A percentile compares a stretch with the other conserved stretches of the same genome.
Evolutionary conservation across 2,329 filamentous ascomycete genomes (phyloP).

Genomic region (Didymella glomerata): DNA sequence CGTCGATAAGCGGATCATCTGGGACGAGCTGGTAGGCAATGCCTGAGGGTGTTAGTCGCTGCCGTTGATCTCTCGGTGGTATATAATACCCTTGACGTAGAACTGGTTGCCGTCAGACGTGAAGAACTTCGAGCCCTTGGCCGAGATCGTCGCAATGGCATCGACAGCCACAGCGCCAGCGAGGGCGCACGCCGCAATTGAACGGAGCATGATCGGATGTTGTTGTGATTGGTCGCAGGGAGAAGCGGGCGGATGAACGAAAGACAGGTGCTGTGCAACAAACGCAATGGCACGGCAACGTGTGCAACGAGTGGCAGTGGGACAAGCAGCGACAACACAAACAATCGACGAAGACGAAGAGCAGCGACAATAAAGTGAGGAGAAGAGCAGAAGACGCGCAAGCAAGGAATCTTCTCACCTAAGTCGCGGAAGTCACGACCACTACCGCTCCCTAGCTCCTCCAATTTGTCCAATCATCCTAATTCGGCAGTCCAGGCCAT

Average conservation of each 20-base stretch:
- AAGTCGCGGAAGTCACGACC: constrained; percentile 1
- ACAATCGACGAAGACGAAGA: constrained; percentile 1
- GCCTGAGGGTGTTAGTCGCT: constrained; percentile 57
- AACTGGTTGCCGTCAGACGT: constrained; percentile 81
- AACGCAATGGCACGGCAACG: constrained; percentile 5
- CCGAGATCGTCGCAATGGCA: constrained; percentile 65
- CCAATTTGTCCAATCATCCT: constrained; percentile 4
- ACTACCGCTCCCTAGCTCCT: constrained; percentile 10
- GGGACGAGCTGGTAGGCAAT: constrained; percentile 74
- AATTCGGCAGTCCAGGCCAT: constrained; percentile 6
- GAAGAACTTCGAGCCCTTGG: constrained; percentile 85
- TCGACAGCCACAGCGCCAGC: constrained; percentile 48
- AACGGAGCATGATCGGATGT: constrained; percentile 29
- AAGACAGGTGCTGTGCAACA: constrained; percentile 10
- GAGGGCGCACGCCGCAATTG: constrained; percentile 31
- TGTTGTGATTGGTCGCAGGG: constrained; percentile 1
- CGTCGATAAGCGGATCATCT: constrained; percentile 78
- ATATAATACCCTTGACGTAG: constrained; percentile 75
- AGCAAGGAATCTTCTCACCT: constrained; percentile 8
- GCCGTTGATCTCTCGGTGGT: neutral
- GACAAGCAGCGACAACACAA: constrained; percentile 1
- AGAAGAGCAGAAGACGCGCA: neutral
- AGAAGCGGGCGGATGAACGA: constrained; percentile 2
- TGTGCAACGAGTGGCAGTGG: constrained; percentile 4
- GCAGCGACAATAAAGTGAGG: neutral